A percentile compares a stretch with the other conserved stretches of the same genome.
phyloP scores from a whole-genome alignment of 2,329 filamentous ascomycete genomes.

The Calonectria crousiana region DNA sequence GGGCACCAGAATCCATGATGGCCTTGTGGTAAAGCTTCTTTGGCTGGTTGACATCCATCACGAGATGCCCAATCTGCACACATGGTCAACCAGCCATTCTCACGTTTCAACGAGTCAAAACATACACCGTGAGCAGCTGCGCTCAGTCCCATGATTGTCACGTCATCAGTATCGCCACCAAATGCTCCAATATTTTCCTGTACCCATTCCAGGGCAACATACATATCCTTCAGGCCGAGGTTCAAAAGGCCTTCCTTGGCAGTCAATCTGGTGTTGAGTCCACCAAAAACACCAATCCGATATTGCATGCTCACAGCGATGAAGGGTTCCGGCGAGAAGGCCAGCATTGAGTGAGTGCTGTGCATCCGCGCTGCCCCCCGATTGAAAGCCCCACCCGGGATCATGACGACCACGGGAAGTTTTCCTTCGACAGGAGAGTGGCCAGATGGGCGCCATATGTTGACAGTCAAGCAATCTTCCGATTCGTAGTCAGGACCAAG shows the following conservation, averaged over 20 bases:
- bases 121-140: constrained; percentile 49
- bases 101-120: background rate
- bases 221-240: constrained; percentile 64
- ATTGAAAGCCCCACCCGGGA: constrained; percentile 48
- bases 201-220: constrained; percentile 62
- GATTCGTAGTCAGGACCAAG: constrained; percentile 47
- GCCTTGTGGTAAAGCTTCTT: constrained; percentile 48
- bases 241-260: constrained; percentile 66
- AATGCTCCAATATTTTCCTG: constrained; percentile 64
- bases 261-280: constrained; percentile 64
- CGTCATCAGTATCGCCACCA: constrained; percentile 60
- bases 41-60: constrained; percentile 49
- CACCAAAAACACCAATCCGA: constrained; percentile 69
- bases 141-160: constrained; percentile 62
- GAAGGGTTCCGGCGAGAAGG: constrained; percentile 58
- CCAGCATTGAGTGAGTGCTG: constrained; percentile 60
- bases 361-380: constrained; percentile 53
- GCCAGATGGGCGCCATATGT: constrained; percentile 39
- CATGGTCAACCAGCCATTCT: background rate
- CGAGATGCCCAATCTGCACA: constrained; percentile 45
- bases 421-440: constrained; percentile 31
- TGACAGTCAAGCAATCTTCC: constrained; percentile 45
- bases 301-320: constrained; percentile 61
- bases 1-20: constrained; percentile 48
- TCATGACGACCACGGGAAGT: constrained; percentile 42